A percentile compares a stretch with the other conserved stretches of the same genome.
Evolutionary conservation across 306 rosid genomes (phyloP).

Genomic region (Vigna nakashimae): DNA sequence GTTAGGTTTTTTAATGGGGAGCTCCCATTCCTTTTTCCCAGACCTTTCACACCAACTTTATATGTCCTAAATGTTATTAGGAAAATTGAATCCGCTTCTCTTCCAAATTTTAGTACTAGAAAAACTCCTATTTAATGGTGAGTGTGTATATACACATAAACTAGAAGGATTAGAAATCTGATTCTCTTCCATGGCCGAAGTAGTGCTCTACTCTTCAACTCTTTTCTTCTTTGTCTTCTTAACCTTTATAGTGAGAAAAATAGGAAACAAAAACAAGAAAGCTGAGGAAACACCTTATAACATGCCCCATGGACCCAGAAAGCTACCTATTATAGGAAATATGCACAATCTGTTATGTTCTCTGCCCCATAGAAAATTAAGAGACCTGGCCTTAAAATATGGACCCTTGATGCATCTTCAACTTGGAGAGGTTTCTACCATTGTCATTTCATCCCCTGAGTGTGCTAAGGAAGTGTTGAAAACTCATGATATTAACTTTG

Average conservation of each 20-base stretch:
- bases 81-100: no score
- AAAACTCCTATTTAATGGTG: no score
- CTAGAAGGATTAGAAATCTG: no score
- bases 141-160: no score
- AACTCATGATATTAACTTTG: slow-evolving; percentile 49
- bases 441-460: slow-evolving; percentile 55
- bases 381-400: slow-evolving; percentile 50
- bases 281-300: slow-evolving; percentile 18
- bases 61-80: no score
- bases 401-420: slow-evolving; percentile 55
- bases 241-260: neutral
- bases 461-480: slow-evolving; percentile 49
- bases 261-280: neutral
- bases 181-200: neutral
- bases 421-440: slow-evolving; percentile 51
- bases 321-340: slow-evolving; percentile 52
- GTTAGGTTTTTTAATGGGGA: no score
- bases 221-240: neutral
- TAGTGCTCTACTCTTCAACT: neutral
- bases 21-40: no score
- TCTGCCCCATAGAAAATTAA: slow-evolving; percentile 41
- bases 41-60: no score
- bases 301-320: slow-evolving; percentile 50
- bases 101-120: no score
- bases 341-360: slow-evolving; percentile 31